Base-by-base conservation (phyloP, 2,329 filamentous ascomycete genomes). In the Pleomassaria siparia region DNA sequence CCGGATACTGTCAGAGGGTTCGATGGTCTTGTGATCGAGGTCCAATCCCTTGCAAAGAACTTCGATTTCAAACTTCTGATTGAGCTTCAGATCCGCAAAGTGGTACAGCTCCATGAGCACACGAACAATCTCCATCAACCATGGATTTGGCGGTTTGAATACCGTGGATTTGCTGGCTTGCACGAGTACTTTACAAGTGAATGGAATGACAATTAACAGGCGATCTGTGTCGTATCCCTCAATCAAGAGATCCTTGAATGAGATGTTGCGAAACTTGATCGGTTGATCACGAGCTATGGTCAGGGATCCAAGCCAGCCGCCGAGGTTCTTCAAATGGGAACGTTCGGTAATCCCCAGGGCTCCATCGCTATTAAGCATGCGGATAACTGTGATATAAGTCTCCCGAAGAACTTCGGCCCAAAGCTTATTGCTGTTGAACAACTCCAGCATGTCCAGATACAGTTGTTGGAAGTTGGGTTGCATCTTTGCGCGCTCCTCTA, bases 31-130 rank as follows among this genome's bases (percentile, higher is more conserved):
- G 72, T 96, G 88, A 53, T 97, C 91, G n/a, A 97, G 78, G 45
- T 86, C 87, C 13, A 99, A 77, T 11, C 91, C 91, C 67, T 95
- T 95, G 77, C 91, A 99, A 20, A 99, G 80, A 21, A 99, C 91
- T 71, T 99, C 94, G 48, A 99, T 97, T 71, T 99, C 94, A 60
- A 99, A 99, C 63, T 97, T 99, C 43, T 96, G 85, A 59, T 97
- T 97, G 29, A 99, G 81, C 70, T 97, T 97, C 46, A 99, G 77
- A 60, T 96, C 92, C 12, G 89, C 90, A 62, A 88, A 88, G 63
- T 96, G 87, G 64, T 99, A 99, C 3, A 99, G 80, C 65, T 99
- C 95, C 60, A 96, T 89, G 28, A 99, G 80, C 7, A 97, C 78
- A 54, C 89, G 83, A 46, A 99, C 84, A 44, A 99, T 94, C 62